Conservation (phyloP, 305 asterid genomes). For the Fraxinus sp. region DNA sequence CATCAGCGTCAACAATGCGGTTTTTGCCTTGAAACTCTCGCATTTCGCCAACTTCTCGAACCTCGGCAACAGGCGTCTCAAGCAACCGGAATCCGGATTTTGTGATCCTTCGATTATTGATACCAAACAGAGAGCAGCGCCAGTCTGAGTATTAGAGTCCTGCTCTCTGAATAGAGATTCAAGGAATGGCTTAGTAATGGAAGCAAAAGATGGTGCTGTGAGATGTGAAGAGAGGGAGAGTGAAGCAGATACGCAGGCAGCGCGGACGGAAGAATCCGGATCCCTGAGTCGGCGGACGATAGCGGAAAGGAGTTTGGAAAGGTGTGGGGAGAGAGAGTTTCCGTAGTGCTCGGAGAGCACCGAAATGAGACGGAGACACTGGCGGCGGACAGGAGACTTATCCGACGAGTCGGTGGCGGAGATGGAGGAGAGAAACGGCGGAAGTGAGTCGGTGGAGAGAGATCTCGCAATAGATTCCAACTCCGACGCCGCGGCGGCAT, state of each 20-base stretch:
- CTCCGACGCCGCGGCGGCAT: conserved; percentile 69
- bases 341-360: conserved; percentile 66
- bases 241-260: conserved; percentile 70
- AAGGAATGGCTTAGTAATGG: conserved; percentile 60
- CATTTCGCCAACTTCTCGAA: conserved; percentile 62
- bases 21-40: conserved; percentile 69
- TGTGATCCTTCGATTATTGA: conserved; percentile 59
- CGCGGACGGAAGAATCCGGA: conserved; percentile 70
- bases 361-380: conserved; percentile 59
- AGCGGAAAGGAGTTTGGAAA: conserved; percentile 72
- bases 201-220: conserved; percentile 53
- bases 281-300: conserved; percentile 78
- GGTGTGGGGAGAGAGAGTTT: conserved; percentile 59
- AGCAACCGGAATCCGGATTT: conserved; percentile 45
- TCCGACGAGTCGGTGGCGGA: conserved; percentile 75
- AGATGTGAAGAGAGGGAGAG: conserved; percentile 58
- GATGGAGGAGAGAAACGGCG: conserved; percentile 64
- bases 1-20: conserved; percentile 62
- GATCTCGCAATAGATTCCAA: conserved; percentile 69
- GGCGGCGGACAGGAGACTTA: conserved; percentile 73
- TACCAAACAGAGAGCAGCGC: conserved; percentile 68
- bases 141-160: conserved; percentile 64
- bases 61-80: conserved; percentile 59
- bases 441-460: conserved; percentile 52
- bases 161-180: conserved; percentile 76